These are phyloP conservation scores for Primulina huaijiensis DNA, from an alignment of 257 asterid species.

Conservation along the genomic window DNA sequence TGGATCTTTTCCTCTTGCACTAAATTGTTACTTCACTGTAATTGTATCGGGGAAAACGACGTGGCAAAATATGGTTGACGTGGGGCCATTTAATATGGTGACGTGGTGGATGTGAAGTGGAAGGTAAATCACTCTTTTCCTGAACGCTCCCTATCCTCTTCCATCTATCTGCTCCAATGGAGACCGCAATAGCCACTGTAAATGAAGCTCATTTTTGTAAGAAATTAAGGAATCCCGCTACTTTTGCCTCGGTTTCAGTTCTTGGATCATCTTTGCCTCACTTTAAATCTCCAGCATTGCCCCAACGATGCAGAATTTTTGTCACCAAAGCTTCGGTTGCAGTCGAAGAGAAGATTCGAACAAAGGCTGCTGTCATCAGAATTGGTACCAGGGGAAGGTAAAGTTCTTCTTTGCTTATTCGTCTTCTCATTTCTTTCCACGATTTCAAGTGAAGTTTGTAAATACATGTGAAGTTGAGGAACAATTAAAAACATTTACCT, in stretches of 20 bases:
- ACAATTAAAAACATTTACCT: too few relatives aligned
- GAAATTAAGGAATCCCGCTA: slow-evolving; percentile 25
- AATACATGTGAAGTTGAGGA: too few relatives aligned
- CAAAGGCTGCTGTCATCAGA: slow-evolving; percentile 73
- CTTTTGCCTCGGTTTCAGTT: slow-evolving; percentile 44
- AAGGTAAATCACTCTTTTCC: slow-evolving; percentile 1
- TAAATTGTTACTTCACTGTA: too few relatives aligned
- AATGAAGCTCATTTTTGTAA: slow-evolving; percentile 36
- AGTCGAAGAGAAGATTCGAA: slow-evolving; percentile 51
- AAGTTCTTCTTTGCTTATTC: slow-evolving; percentile 18
- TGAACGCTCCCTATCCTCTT: slow-evolving; percentile 26
- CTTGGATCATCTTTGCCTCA: slow-evolving; percentile 36
- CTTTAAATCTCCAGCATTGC: slow-evolving; percentile 30
- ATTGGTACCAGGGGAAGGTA: slow-evolving; percentile 97
- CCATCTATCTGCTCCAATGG: slow-evolving; percentile 41
- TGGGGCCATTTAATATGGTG: neutral
- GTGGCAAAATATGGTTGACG: too few relatives aligned
- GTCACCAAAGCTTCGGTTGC: slow-evolving; percentile 56
- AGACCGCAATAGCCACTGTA: slow-evolving; percentile 37
- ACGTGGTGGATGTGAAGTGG: neutral
- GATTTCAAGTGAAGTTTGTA: too few relatives aligned
- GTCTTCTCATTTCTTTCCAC: neutral
- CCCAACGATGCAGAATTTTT: slow-evolving; percentile 29
- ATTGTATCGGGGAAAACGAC: too few relatives aligned
- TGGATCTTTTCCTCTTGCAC: too few relatives aligned